These are phyloP conservation scores for Acanthochlamys bracteata DNA, from an alignment of 106 monocot genomes.

Conservation along the genomic window DNA sequence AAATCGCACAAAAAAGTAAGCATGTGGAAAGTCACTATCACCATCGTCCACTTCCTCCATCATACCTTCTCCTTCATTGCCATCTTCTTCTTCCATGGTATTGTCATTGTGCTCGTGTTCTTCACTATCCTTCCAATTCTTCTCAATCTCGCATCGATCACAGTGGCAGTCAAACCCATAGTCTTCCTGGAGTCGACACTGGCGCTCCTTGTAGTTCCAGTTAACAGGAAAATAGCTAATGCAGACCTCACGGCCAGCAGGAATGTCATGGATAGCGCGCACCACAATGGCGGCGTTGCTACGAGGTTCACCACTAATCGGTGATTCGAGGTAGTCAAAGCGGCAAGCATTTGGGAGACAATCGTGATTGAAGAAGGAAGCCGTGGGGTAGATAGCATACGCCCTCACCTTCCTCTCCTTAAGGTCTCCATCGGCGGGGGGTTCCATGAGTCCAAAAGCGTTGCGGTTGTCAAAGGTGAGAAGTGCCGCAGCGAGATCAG, in stretches of 20 bases:
- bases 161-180: conserved; percentile 81
- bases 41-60: conserved; percentile 17
- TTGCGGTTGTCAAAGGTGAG: conserved; percentile 62
- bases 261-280: conserved; percentile 69
- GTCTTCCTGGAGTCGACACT: conserved; percentile 58
- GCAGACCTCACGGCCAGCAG: conserved; percentile 76
- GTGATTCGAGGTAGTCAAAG: conserved; percentile 65
- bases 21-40: conserved; percentile 58
- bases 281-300: conserved; percentile 46
- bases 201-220: conserved; percentile 64
- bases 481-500: conserved; percentile 38
- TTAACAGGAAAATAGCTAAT: conserved; percentile 84
- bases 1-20: conserved; percentile 75
- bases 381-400: conserved; percentile 64
- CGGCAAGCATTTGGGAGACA: conserved; percentile 89
- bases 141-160: conserved; percentile 75
- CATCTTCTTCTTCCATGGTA: conserved; percentile 30
- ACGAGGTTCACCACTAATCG: background rate
- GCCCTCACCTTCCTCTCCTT: conserved; percentile 35
- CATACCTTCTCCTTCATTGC: conserved; percentile 1
- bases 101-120: conserved; percentile 16
- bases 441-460: conserved; percentile 72
- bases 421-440: conserved; percentile 12
- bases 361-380: conserved; percentile 81
- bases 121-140: conserved; percentile 69